phyloP scores from a whole-genome alignment of 768 basidiomycete genomes.

The Lactarius quietus region DNA sequence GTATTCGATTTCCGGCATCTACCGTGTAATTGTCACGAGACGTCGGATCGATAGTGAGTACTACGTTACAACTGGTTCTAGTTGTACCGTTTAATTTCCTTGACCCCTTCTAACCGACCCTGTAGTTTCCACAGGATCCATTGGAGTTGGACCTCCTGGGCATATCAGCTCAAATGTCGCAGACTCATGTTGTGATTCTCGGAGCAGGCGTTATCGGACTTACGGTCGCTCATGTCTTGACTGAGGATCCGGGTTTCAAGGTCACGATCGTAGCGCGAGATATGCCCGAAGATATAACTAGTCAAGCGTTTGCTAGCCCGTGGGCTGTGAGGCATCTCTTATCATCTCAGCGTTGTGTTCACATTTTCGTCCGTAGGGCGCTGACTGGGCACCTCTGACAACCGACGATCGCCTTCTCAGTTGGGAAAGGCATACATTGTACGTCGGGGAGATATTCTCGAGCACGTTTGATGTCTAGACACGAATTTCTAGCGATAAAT shows the following conservation, averaged over 20 bases:
- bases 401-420: slow-evolving; percentile 34
- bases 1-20: too few relatives aligned
- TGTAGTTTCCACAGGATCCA: not conserved
- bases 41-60: too few relatives aligned
- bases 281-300: slow-evolving; percentile 39
- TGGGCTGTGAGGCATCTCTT: slow-evolving; percentile 40
- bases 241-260: slow-evolving; percentile 28
- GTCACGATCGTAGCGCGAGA: slow-evolving; percentile 40
- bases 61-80: too few relatives aligned
- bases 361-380: slow-evolving; percentile 35
- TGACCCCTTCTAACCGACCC: not conserved
- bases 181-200: slow-evolving; percentile 35
- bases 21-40: too few relatives aligned
- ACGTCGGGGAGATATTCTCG: slow-evolving; percentile 25
- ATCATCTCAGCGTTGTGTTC: not conserved
- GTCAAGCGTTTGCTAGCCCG: slow-evolving; percentile 48
- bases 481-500: slow-evolving; percentile 36
- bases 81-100: not conserved
- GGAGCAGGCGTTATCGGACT: slow-evolving; percentile 47
- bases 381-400: slow-evolving; percentile 44
- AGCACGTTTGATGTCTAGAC: not conserved
- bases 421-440: slow-evolving; percentile 45
- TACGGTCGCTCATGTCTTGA: slow-evolving; percentile 38
- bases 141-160: not conserved
- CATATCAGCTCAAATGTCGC: slow-evolving; percentile 10